phyloP scores from a whole-genome alignment of 2,329 filamentous ascomycete species.

The Neofusicoccum sp. region DNA sequence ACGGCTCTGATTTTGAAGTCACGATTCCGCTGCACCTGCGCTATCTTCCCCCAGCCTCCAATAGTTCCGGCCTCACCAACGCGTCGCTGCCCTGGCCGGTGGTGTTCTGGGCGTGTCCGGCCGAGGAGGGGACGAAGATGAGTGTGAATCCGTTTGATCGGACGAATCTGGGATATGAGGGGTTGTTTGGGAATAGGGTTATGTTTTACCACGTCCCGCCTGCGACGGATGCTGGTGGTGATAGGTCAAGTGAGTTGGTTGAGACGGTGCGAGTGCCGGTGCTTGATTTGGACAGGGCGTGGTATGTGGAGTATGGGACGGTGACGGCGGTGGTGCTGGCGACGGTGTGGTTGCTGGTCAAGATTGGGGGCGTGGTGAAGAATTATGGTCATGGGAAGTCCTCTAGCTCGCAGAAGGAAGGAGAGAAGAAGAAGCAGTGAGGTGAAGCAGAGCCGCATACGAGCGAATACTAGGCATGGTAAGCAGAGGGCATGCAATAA shows the following conservation, averaged over 20 bases:
- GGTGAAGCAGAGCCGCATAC: too few species aligned
- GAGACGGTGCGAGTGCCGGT: slow-evolving; percentile 43
- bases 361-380: slow-evolving; percentile 26
- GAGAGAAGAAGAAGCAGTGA: background rate
- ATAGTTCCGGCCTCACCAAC: slow-evolving; percentile 37
- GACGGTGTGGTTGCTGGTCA: slow-evolving; percentile 47
- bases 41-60: slow-evolving; percentile 66
- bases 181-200: slow-evolving; percentile 70
- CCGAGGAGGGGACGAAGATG: slow-evolving; percentile 65
- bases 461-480: too few species aligned
- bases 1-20: slow-evolving; percentile 57
- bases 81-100: slow-evolving; percentile 73
- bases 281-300: slow-evolving; percentile 35
- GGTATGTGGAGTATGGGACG: slow-evolving; percentile 44
- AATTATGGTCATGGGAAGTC: background rate
- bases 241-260: slow-evolving; percentile 23
- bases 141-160: slow-evolving; percentile 80
- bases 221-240: slow-evolving; percentile 6
- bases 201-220: slow-evolving; percentile 72
- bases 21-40: slow-evolving; percentile 82
- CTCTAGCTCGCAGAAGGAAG: background rate
- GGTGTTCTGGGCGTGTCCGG: slow-evolving; percentile 86
- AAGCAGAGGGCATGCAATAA: too few species aligned
- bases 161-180: slow-evolving; percentile 80
- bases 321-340: slow-evolving; percentile 42